Evolutionary conservation across 1,284 basidiomycete species (phyloP), one percentile per base, ranked within the genome.

Genomic region (Ustilago shanxiensis): DNA sequence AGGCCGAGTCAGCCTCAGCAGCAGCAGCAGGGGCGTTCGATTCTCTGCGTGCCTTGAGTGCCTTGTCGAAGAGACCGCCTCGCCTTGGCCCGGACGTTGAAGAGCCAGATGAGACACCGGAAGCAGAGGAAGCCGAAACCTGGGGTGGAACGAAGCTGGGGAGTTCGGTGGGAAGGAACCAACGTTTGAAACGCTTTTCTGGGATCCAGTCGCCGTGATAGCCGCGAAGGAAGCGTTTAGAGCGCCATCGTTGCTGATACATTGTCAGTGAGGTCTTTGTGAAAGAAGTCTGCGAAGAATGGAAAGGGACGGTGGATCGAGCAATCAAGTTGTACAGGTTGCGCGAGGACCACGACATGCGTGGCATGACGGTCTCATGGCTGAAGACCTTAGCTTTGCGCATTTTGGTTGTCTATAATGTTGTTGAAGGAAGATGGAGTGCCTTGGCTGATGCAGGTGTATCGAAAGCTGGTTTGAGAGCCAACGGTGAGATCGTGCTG

Each of bases 131-230:
- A 24, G 74, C 69, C 0, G 74, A 86, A 66, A 73, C 88, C 80
- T 74, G 87, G 79, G 86, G 75, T 5, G 70, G 74, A 59, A 82
- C 62, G 87, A 97, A 93, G 78, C 94, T 93, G 0, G 96, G 95
- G 14, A 99, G 88, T 0, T 90, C 91, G 65, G 90, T 89, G 11
- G 96, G 96, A 24, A 99, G 90, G 87, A 95, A 98, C 93, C 95
- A 96, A 58, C 93, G 91, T 86, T 96, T 95, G 90, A 98, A 98
- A 45, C 92, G 91, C 82, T 92, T 93, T 88, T 96, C 94, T 62
- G 92, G 92, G 73, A 98, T 95, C 87, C 91, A 93, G 89, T 99
- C 95, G 44, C 95, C 95, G 86, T 99, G 96, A 88, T 99, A 99
- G 4, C 91, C 95, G 66, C 95, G 91, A 33, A 95, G 90, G 71